Base-by-base conservation (phyloP, 306 rosid genomes). In the Quercus cerris region DNA sequence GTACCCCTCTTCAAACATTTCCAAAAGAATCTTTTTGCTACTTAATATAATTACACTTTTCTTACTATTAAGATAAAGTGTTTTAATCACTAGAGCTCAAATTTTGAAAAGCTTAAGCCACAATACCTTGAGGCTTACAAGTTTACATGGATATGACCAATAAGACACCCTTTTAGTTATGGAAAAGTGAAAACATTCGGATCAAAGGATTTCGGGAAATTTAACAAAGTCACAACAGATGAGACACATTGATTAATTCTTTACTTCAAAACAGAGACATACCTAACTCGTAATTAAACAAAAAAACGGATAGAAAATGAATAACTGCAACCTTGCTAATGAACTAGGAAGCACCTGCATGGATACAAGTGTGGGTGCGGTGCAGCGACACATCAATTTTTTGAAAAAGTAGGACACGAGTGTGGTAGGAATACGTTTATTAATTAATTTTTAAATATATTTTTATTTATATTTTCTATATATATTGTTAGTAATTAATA, bases 371-470 rank as follows among this genome's bases (percentile, higher is more conserved):
- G 41, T 5, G 41, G 41, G 41, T 35, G 41, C 0, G 2, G 7
- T 5, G 8, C 7, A 0, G 2, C 1, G 1, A 5, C 38, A 5
- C 2, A 0, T 0, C 38, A 33, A 33, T 33, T 5, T 5, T 33
- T 33, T 33, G 38, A 33, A 5, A 33, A 33, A 33, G 38, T 33
- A 33, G 7, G 38, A 33, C 38, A 33, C 1, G 0, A 33, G 38
- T 33, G 38, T 0, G 0, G 41, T 0, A 0, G 0, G 41, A 5
- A 5, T 35, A 35, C 1, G 0, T 5, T 35, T 35, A 35, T 5
- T 35, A 35, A 5, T 33, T 5, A 33, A 33, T 33, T 33, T 31
- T 31, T 33, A 33, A 33, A 33, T 33, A 33, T 33, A 33, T 5
- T 33, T 35, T 35, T 35, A 35, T 5, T 5, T 35, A 35, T 5